Evolutionary conservation across 2,329 filamentous ascomycete genomes (phyloP).

Genomic region (Teratosphaeriaceae sp.): DNA sequence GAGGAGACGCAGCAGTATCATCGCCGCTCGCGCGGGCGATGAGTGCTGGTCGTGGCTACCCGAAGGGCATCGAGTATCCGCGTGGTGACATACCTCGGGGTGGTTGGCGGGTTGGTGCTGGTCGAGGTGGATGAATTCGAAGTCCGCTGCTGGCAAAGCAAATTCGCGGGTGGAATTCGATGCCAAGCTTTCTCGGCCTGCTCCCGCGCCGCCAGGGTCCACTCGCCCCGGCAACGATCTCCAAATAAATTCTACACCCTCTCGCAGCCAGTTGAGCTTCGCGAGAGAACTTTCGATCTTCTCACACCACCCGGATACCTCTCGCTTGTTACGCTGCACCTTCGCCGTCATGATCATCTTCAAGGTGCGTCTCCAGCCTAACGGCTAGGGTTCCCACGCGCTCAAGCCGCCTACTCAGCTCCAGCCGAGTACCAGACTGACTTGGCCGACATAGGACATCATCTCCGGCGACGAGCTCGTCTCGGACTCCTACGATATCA

Average conservation of each 20-base stretch:
- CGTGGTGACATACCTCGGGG: conserved; percentile 33
- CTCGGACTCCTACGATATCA: conserved; percentile 87
- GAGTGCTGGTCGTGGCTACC: conserved; percentile 45
- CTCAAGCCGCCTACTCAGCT: not conserved
- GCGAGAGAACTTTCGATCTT: too few species aligned
- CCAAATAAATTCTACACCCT: too few species aligned
- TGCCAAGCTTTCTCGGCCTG: not conserved
- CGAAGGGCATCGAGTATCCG: conserved; percentile 43
- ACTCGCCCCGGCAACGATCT: conserved; percentile 3
- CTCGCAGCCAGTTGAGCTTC: too few species aligned
- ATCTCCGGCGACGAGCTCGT: conserved; percentile 90
- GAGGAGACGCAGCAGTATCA: conserved; percentile 45
- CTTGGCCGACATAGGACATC: conserved; percentile 60
- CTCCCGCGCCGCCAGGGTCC: not conserved
- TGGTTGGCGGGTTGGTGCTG: conserved; percentile 5
- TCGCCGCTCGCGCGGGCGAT: conserved; percentile 22
- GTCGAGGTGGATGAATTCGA: not conserved
- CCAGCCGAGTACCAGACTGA: conserved; percentile 1
- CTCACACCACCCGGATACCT: conserved; percentile 10
- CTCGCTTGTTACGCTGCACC: conserved; percentile 9
- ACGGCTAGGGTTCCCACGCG: too few species aligned
- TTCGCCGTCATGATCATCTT: conserved; percentile 50
- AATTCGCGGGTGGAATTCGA: not conserved
- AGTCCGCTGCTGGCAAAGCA: not conserved
- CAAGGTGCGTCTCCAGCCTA: conserved; percentile 41